Percentiles rank a stretch among this genome's conserved stretches.
Evolutionary conservation across 2,329 filamentous ascomycete genomes (phyloP).

Genomic region (Fusarium oxysporum): DNA sequence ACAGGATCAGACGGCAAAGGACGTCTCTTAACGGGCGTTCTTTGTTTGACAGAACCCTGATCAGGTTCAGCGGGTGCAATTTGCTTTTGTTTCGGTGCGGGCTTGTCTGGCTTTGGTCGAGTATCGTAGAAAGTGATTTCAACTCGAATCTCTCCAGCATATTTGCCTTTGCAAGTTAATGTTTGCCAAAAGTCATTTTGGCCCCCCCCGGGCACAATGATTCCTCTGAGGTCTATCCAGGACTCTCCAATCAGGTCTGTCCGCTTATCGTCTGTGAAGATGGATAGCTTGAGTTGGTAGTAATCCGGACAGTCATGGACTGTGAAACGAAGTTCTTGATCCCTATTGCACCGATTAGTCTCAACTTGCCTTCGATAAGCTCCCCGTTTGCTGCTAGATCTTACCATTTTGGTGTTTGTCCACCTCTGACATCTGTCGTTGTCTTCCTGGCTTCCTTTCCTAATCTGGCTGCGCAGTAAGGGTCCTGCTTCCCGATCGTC

Average conservation of each 20-base stretch:
- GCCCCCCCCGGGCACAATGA: constrained; percentile 88
- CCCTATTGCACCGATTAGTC: constrained; percentile 69
- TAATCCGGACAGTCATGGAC: constrained; percentile 98
- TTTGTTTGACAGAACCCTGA: constrained; percentile 57
- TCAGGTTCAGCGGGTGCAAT: constrained; percentile 53
- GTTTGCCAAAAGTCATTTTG: constrained; percentile 94
- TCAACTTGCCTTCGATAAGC: background rate
- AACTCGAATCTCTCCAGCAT: constrained; percentile 92
- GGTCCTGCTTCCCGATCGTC: constrained; percentile 98
- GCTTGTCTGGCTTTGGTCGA: constrained; percentile 82
- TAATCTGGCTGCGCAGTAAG: constrained; percentile 92
- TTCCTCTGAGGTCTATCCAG: constrained; percentile 84
- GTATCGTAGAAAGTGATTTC: constrained; percentile 97
- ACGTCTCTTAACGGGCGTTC: constrained; percentile 79
- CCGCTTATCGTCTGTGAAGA: constrained; percentile 99
- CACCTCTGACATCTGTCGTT: constrained; percentile 90
- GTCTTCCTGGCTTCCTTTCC: constrained; percentile 99
- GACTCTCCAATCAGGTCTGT: constrained; percentile 96
- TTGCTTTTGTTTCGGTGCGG: constrained; percentile 63
- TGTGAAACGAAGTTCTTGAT: constrained; percentile 94
- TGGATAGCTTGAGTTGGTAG: constrained; percentile 91
- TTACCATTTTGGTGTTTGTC: constrained; percentile 95
- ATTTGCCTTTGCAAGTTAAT: constrained; percentile 90
- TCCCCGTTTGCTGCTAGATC: constrained; percentile 11
- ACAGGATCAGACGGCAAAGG: constrained; percentile 86